phyloP scores from a whole-genome alignment of 2,329 filamentous ascomycete species.

The Paecilomyces niveus region DNA sequence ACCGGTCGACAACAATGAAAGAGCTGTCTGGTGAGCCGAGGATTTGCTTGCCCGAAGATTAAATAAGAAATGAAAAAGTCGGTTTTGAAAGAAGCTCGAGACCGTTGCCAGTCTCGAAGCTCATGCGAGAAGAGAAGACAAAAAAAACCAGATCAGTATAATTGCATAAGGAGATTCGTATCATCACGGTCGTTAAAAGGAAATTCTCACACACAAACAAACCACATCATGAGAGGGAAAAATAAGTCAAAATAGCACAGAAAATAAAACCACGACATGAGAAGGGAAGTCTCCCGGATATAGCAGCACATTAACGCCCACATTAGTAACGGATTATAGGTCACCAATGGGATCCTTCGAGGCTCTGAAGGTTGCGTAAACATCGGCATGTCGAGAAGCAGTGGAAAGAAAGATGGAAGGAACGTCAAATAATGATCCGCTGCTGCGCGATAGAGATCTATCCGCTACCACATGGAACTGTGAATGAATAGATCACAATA shows the following conservation, averaged over 20 bases:
- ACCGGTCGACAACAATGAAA: background rate
- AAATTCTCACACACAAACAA: background rate
- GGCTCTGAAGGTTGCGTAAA: no score
- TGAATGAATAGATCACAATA: background rate
- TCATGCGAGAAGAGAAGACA: background rate
- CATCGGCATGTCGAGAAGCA: background rate
- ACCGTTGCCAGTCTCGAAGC: background rate
- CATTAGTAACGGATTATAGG: background rate
- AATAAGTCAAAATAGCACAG: background rate
- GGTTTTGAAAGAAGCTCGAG: constrained; percentile 1
- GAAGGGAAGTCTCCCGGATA: background rate
- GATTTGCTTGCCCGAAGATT: constrained; percentile 2
- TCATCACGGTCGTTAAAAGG: constrained; percentile 15
- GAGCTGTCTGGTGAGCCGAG: constrained; percentile 1
- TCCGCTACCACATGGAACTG: background rate
- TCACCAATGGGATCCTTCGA: background rate
- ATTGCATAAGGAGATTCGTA: constrained; percentile 13
- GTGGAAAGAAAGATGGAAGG: background rate
- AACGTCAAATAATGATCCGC: background rate
- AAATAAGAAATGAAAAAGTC: constrained; percentile 1
- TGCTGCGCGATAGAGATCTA: background rate
- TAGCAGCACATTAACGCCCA: background rate
- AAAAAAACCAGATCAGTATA: constrained; percentile 2
- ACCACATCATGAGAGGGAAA: background rate
- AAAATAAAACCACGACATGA: background rate